Conservation (phyloP, 2,329 filamentous ascomycete genomes). For the Fusarium clavum region DNA sequence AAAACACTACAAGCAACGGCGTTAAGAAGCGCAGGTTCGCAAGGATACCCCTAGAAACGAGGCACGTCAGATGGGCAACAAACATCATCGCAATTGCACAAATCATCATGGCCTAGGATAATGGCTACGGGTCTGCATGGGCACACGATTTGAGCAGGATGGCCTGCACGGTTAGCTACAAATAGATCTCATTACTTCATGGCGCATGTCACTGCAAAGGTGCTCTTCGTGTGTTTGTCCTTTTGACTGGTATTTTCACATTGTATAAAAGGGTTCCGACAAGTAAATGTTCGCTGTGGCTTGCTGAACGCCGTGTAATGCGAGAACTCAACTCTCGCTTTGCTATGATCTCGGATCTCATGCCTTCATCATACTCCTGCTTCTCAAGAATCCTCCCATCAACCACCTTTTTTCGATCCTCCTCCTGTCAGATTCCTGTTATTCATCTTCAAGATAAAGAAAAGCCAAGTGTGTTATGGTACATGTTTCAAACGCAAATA, state of each 20-base stretch:
- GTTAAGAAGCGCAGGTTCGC: conserved; percentile 23
- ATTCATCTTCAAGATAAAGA: conserved; percentile 20
- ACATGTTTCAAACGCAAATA: conserved; percentile 31
- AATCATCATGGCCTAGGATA: neutral
- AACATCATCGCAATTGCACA: conserved; percentile 12
- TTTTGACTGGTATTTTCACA: neutral
- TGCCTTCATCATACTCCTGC: conserved; percentile 13
- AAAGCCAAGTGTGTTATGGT: conserved; percentile 39
- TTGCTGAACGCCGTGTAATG: conserved; percentile 35
- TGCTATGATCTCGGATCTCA: conserved; percentile 22
- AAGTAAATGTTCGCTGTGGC: conserved; percentile 38
- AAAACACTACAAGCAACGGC: conserved; percentile 12
- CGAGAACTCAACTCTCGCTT: conserved; percentile 29
- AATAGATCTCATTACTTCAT: conserved; percentile 21
- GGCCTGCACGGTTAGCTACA: conserved; percentile 11
- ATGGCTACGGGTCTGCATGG: neutral
- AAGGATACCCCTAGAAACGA: conserved; percentile 38
- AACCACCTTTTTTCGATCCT: conserved; percentile 6
- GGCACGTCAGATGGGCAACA: conserved; percentile 13
- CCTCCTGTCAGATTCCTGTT: conserved; percentile 19
- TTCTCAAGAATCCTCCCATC: conserved; percentile 15
- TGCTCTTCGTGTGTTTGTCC: neutral
- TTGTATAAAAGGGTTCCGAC: conserved; percentile 8
- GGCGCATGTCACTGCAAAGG: neutral
- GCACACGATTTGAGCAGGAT: neutral